phyloP scores from a whole-genome alignment of 768 basidiomycete genomes.

The Lentinula sp. region DNA sequence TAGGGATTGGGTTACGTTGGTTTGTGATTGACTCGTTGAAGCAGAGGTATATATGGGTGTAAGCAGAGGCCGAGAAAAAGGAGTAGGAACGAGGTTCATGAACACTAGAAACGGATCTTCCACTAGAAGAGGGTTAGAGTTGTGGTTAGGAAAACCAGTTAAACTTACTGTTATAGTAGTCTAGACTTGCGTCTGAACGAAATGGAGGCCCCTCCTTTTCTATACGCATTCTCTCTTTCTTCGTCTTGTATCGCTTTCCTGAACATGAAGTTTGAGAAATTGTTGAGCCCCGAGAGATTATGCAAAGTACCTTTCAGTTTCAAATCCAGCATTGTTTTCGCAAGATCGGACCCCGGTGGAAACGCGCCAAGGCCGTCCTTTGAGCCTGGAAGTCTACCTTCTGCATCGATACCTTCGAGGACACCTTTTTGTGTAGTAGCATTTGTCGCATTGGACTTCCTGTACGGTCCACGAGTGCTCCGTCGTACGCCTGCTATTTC shows the following conservation, averaged over 20 bases:
- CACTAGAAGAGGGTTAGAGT: slow-evolving; percentile 34
- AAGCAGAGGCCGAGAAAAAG: slow-evolving; percentile 47
- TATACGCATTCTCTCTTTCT: slow-evolving; percentile 73
- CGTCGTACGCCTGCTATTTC: slow-evolving; percentile 33
- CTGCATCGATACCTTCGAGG: slow-evolving; percentile 52
- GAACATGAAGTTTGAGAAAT: neutral
- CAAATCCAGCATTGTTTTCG: slow-evolving; percentile 64
- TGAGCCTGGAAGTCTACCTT: slow-evolving; percentile 70
- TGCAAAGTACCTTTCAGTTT: slow-evolving; percentile 65
- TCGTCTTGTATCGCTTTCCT: slow-evolving; percentile 78
- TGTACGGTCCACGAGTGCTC: slow-evolving; percentile 48
- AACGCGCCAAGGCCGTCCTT: slow-evolving; percentile 73
- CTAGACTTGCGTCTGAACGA: slow-evolving; percentile 70
- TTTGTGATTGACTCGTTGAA: slow-evolving; percentile 9
- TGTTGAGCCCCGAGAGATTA: neutral
- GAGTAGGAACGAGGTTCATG: slow-evolving; percentile 56
- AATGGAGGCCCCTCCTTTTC: slow-evolving; percentile 73
- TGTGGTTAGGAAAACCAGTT: neutral
- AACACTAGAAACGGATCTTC: slow-evolving; percentile 75
- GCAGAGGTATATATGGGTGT: slow-evolving; percentile 49
- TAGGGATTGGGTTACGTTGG: neutral
- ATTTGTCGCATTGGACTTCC: slow-evolving; percentile 30
- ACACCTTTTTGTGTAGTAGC: slow-evolving; percentile 26
- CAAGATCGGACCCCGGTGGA: slow-evolving; percentile 65
- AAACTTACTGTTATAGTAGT: slow-evolving; percentile 61